Percentiles rank a stretch among this genome's conserved stretches.
phyloP scores from a whole-genome alignment of 2,329 filamentous ascomycete species.

The Aspergillus brunneoviolaceus region DNA sequence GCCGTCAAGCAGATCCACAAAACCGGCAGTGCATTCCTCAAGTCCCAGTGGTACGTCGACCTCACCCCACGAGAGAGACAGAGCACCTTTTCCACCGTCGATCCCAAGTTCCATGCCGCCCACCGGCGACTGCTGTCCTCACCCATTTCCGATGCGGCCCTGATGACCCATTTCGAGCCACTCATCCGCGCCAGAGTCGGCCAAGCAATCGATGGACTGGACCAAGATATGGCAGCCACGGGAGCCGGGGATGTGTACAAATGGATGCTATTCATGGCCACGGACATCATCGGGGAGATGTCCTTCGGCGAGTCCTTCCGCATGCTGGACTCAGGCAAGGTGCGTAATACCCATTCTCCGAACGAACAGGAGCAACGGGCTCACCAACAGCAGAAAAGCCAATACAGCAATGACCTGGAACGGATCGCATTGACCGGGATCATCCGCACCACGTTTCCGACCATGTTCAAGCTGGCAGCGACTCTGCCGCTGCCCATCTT shows the following conservation, averaged over 20 bases:
- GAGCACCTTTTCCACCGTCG: conserved; percentile 44
- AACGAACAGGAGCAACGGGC: neutral
- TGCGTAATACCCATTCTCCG: conserved; percentile 23
- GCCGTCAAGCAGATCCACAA: conserved; percentile 36
- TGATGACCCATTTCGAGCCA: conserved; percentile 37
- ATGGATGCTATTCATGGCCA: conserved; percentile 56
- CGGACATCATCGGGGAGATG: conserved; percentile 56
- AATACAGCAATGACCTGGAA: conserved; percentile 44
- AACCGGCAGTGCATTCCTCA: conserved; percentile 34
- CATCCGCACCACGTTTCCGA: conserved; percentile 28
- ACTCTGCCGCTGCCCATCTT: conserved; percentile 28
- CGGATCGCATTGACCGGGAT: conserved; percentile 15
- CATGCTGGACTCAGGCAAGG: conserved; percentile 53
- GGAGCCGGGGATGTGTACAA: conserved; percentile 51
- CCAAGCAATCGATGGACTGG: conserved; percentile 47
- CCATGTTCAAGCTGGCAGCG: conserved; percentile 18
- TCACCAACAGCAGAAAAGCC: conserved; percentile 36
- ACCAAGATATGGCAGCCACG: conserved; percentile 41
- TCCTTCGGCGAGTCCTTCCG: conserved; percentile 58
- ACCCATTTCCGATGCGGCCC: conserved; percentile 45
- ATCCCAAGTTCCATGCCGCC: conserved; percentile 35
- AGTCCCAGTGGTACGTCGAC: conserved; percentile 33
- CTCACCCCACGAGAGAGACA: conserved; percentile 20
- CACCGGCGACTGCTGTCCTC: conserved; percentile 36
- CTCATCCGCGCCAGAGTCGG: conserved; percentile 39